phyloP scores from a whole-genome alignment of 2,329 filamentous ascomycete genomes.

The Talaromyces piceae region DNA sequence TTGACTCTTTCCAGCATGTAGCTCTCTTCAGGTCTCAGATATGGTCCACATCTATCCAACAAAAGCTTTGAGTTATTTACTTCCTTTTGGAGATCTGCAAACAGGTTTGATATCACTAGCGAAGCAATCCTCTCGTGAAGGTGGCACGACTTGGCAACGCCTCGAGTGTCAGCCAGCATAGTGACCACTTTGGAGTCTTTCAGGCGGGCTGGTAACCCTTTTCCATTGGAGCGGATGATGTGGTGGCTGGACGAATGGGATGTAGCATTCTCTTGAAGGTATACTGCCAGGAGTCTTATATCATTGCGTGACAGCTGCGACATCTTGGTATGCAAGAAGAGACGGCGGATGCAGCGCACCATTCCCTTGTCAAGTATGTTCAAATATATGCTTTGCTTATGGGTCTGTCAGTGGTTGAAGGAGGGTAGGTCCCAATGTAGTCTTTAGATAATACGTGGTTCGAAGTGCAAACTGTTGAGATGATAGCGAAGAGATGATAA shows the following conservation, averaged over 20 bases:
- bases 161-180: neutral
- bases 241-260: neutral
- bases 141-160: neutral
- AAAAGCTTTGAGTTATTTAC: neutral
- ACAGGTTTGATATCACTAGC: neutral
- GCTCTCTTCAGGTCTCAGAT: slow-evolving; percentile 7
- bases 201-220: neutral
- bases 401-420: too few relatives aligned
- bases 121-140: neutral
- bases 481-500: too few relatives aligned
- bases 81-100: slow-evolving; percentile 1
- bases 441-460: too few relatives aligned
- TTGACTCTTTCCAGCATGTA: neutral
- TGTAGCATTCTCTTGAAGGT: neutral
- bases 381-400: too few relatives aligned
- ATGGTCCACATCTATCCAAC: neutral
- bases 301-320: slow-evolving; percentile 1
- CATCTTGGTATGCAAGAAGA: neutral
- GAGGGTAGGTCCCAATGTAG: too few relatives aligned
- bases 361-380: neutral
- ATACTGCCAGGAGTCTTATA: slow-evolving; percentile 1
- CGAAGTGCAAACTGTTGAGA: too few relatives aligned
- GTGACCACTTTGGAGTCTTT: neutral
- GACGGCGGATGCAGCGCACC: neutral
- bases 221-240: neutral